A percentile compares a stretch with the other conserved stretches of the same genome.
Conservation (phyloP, 2,329 filamentous ascomycete genomes). For the Hymenotorrendiella dingleyae region DNA sequence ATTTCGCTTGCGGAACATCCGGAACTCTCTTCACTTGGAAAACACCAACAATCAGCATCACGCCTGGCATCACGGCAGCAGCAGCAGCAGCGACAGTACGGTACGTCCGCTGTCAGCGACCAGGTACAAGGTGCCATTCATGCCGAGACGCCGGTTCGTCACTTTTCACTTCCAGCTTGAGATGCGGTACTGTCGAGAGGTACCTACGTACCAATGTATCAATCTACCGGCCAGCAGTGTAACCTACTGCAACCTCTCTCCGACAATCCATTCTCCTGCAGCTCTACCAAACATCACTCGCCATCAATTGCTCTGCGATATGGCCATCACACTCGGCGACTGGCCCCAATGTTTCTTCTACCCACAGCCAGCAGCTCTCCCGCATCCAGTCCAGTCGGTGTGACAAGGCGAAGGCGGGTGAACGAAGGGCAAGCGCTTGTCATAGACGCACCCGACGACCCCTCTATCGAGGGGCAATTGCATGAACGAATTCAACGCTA, state of each 20-base stretch:
- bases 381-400: too few relatives aligned
- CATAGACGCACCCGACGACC: too few relatives aligned
- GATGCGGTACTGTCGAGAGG: not conserved
- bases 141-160: conserved; percentile 5
- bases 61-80: not conserved
- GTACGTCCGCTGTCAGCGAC: not conserved
- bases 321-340: too few relatives aligned
- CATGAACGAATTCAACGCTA: too few relatives aligned
- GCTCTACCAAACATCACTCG: not conserved
- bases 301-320: not conserved
- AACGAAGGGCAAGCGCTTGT: too few relatives aligned
- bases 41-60: not conserved
- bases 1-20: conserved; percentile 7
- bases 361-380: too few relatives aligned
- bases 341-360: too few relatives aligned
- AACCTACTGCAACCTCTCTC: not conserved
- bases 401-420: too few relatives aligned
- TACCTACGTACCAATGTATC: not conserved
- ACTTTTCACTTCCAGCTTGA: not conserved
- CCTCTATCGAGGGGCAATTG: too few relatives aligned
- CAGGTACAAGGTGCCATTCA: too few relatives aligned
- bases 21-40: not conserved
- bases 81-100: not conserved
- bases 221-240: not conserved
- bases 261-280: not conserved